Evolutionary conservation across 2,329 filamentous ascomycete species (phyloP), one percentile per base, ranked within the genome.

Genomic region (Diaporthe velutina): DNA sequence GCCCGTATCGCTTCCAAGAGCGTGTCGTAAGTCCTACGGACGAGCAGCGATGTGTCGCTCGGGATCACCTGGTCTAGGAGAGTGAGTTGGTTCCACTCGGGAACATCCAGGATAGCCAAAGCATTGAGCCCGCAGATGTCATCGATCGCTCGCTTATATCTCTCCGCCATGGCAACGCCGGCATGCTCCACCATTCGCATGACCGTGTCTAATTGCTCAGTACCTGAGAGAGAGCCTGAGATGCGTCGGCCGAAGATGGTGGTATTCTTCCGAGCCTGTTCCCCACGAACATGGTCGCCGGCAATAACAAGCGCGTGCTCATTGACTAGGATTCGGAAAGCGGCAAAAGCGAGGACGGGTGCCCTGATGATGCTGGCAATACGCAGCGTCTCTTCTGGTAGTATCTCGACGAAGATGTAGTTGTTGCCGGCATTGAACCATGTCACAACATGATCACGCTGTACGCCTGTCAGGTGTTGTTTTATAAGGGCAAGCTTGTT

Each of bases 271-370:
- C 48, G 58, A 12, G 64, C 54, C 50, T 66, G 66, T 45, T 76
- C 50, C 2, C 15, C 84, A 79, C 3, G 87, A 86, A n/a, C 84
- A 78, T 60, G 67, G 25, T 33, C 68, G 28, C 79, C 81, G 10
- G 85, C 82, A 33, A 84, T 80, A 54, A 84, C 84, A 17, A 93
- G 79, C 4, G 91, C 91, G 70, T 89, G 85, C 78, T 94, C 92
- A 25, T 88, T 90, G 30, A 93, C 91, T 6, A 94, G 84, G 35
- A 93, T 87, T 15, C 87, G 85, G 77, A 93, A 93, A 0, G 91
- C 85, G 28, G 83, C 79, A 42, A 85, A 85, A 0, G 87, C 83
- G 2, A 91, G 79, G 17, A 83, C 80, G 0, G 83, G 79, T 13
- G 87, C 83, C 74, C 87, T 76, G 8, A 91, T 78, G 4, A 81